Evolutionary conservation across 2,329 filamentous ascomycete species (phyloP).

Genomic region (Fusarium sp.): DNA sequence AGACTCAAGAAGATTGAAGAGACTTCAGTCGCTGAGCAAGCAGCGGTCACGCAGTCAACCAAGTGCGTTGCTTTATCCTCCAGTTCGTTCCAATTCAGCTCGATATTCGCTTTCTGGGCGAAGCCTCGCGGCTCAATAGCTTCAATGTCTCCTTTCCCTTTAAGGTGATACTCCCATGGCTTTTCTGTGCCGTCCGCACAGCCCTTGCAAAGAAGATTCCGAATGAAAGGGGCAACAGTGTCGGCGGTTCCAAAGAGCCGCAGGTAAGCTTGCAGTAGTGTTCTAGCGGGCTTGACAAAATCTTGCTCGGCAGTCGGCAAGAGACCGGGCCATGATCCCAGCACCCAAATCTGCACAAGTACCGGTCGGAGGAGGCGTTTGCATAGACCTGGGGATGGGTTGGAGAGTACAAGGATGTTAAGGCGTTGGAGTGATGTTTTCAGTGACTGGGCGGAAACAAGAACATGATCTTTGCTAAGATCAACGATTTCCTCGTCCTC

Average conservation of each 20-base stretch:
- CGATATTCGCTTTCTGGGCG: slow-evolving; percentile 28
- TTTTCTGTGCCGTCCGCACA: slow-evolving; percentile 50
- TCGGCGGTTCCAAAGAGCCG: slow-evolving; percentile 68
- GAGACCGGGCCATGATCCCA: slow-evolving; percentile 67
- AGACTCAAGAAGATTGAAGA: slow-evolving; percentile 74
- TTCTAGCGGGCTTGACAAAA: slow-evolving; percentile 63
- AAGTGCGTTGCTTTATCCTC: slow-evolving; percentile 66
- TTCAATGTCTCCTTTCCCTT: slow-evolving; percentile 65
- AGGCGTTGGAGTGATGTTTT: slow-evolving; percentile 69
- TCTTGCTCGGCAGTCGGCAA: slow-evolving; percentile 53
- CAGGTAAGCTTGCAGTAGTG: slow-evolving; percentile 71
- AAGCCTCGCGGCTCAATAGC: slow-evolving; percentile 57
- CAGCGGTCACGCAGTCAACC: slow-evolving; percentile 64
- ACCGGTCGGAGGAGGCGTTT: slow-evolving; percentile 73
- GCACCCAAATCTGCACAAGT: slow-evolving; percentile 74
- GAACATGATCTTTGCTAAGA: slow-evolving; percentile 58
- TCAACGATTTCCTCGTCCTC: slow-evolving; percentile 62
- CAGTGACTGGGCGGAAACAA: slow-evolving; percentile 66
- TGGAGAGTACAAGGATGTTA: slow-evolving; percentile 70
- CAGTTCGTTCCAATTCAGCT: slow-evolving; percentile 61
- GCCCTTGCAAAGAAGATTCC: slow-evolving; percentile 71
- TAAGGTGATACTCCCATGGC: slow-evolving; percentile 69
- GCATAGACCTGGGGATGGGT: slow-evolving; percentile 77
- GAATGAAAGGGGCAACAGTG: slow-evolving; percentile 65
- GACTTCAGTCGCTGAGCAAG: slow-evolving; percentile 69